Evolutionary conservation across 345 rosid species (phyloP), one percentile per base, ranked within the genome.

Genomic region (Camelina neglecta): DNA sequence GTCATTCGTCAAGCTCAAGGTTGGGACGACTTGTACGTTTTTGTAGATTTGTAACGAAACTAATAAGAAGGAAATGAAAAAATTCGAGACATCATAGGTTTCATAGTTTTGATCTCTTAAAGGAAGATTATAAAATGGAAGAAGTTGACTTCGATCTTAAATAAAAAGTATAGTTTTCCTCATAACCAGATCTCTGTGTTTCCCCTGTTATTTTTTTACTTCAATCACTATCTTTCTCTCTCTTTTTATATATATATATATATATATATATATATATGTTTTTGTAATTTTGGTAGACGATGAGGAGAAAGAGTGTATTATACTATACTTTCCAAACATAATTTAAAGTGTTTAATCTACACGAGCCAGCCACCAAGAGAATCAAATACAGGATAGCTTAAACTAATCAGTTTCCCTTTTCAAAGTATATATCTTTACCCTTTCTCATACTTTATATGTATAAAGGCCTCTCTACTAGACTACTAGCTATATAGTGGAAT

Each of bases 151-250:
- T 76, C n/a, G 16, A 33, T 16, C 18, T 21, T 60, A 6, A 11
- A 42, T 49, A 67, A 29, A 29, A 29, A 13, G n/a, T 53, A 5
- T 39, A 58, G 21, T 13, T 62, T 61, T 47, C 68, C 13, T 18
- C 60, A 58, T 16, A 75, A 39, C 26, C 33, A 60, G 20, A 33
- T 68, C 55, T 55, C 47, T 20, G 45, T 31, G 29, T 41, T 63
- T 31, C 16, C 38, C 11, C 26, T 18, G 11, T 65, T 65, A 2
- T 4, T 21, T 18, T 49, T 48, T n/a, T 36, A 69, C 80, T 56
- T 24, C 65, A 64, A 8, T 76, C 79, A 69, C 79, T 41, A 68
- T 75, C 75, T 62, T 15, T 64, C 54, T 45, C 18, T 63, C 6
- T 15, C 7, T 11, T 67, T 50, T 23, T 56, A 18, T 18, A 18